phyloP scores from a whole-genome alignment of 2,329 filamentous ascomycete genomes.

The Talaromyces sp. region DNA sequence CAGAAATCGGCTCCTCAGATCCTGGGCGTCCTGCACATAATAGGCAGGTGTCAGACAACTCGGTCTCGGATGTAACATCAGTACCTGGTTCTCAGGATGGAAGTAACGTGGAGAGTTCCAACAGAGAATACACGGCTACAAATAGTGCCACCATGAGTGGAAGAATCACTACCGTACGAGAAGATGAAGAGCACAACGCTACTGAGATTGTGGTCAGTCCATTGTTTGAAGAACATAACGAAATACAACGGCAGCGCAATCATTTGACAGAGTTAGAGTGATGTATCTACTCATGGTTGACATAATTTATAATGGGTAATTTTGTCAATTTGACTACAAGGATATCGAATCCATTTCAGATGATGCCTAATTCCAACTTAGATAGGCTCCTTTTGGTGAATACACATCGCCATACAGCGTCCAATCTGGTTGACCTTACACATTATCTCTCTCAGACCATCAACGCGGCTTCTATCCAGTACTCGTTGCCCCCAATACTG shows the following conservation, averaged over 20 bases:
- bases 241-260: not conserved
- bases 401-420: too few relatives aligned
- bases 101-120: not conserved
- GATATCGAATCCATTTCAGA: not conserved
- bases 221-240: not conserved
- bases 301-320: not conserved
- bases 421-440: too few relatives aligned
- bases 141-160: not conserved
- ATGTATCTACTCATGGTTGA: not conserved
- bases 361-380: not conserved
- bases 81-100: not conserved
- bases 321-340: not conserved
- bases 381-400: not conserved
- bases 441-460: too few relatives aligned
- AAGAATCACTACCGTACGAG: conserved; percentile 12
- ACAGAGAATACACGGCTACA: not conserved
- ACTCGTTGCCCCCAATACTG: not conserved
- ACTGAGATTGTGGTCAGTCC: not conserved
- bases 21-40: not conserved
- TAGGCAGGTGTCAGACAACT: conserved; percentile 11
- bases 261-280: conserved; percentile 2
- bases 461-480: too few relatives aligned
- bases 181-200: conserved; percentile 12
- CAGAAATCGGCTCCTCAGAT: conserved; percentile 13
- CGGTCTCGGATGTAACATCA: conserved; percentile 10